Base-by-base conservation (phyloP, 441 rosid genomes). In the Capsella rubella region DNA sequence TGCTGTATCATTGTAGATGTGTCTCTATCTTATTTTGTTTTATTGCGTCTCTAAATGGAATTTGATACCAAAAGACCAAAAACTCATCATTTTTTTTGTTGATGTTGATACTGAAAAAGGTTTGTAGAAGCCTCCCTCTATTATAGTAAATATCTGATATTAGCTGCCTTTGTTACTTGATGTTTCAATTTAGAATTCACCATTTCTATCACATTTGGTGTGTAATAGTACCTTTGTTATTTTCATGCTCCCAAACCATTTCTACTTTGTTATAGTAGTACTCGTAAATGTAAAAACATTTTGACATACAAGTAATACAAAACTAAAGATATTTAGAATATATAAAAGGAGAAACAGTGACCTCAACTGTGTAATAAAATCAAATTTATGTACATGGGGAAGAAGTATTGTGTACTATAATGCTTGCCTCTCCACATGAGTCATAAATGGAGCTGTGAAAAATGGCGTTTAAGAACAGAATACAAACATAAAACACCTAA, bases 1-100 rank as follows among this genome's bases (percentile, higher is more conserved):
- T 82, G 83, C 79, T 82, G 78, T 85, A 77, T 84, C 80, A 53
- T 64, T 83, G 86, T 91, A 84, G 97, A 85, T 86, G 87, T 78
- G 85, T 85, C 83, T 73, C 15, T 39, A 12, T 69, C 29, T 25
- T 4, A 12, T 40, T 49, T 51, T 45, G 32, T 51, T 35, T 58
- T 60, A n/a, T 34, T 46, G 71, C 46, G 32, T 45, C 57, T 55
- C 57, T 34, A 35, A 21, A 55, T 72, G 14, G 56, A 43, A 54
- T 61, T 49, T 27, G 60, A 51, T 71, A 59, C 58, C 16, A 35
- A 46, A 69, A 69, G 64, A 58, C 42, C 2, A 49, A 3, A 56
- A 8, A 2, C 4, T 61, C 16, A 50, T 40, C 16, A 52, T 60
- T 72, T 54, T 72, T 49, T 58, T 42, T 35, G 59, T 21, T 55